Evolutionary conservation across 2,329 filamentous ascomycete genomes (phyloP).

Genomic region (Lasiodiplodia citricola): DNA sequence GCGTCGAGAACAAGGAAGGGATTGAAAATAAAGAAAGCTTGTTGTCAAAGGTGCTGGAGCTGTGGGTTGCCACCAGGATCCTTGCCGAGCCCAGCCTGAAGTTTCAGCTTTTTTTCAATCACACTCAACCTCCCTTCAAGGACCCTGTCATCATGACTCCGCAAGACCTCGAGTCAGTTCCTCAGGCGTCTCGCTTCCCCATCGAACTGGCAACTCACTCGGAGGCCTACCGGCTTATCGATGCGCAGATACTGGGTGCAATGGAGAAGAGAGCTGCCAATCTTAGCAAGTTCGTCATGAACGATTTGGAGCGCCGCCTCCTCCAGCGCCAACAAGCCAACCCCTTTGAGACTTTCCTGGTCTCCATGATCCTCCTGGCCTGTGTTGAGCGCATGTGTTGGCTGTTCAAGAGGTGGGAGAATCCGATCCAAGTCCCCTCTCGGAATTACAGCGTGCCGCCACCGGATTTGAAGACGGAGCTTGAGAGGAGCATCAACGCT

Average conservation of each 20-base stretch:
- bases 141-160: conserved; percentile 37
- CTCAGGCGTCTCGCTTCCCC: conserved; percentile 16
- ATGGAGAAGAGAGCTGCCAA: conserved; percentile 60
- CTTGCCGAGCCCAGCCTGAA: conserved; percentile 55
- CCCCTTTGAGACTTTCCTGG: conserved; percentile 65
- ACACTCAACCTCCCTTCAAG: conserved; percentile 40
- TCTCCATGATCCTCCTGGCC: conserved; percentile 62
- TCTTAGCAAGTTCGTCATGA: conserved; percentile 61
- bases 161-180: conserved; percentile 18
- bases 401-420: conserved; percentile 61
- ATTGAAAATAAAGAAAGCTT: conserved; percentile 46
- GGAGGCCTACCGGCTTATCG: conserved; percentile 57
- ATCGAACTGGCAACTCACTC: conserved; percentile 37
- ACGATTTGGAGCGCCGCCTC: conserved; percentile 64
- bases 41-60: conserved; percentile 57
- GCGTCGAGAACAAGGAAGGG: conserved; percentile 35
- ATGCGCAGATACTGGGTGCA: conserved; percentile 59
- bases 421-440: conserved; percentile 27
- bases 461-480: conserved; percentile 13
- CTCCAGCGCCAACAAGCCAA: conserved; percentile 63
- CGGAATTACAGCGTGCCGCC: conserved; percentile 31
- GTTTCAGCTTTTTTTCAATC: conserved; percentile 58
- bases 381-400: conserved; percentile 66
- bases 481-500: conserved; percentile 21
- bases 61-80: conserved; percentile 63